Base-by-base conservation (phyloP, 768 basidiomycete genomes). In the Vararia minispora region DNA sequence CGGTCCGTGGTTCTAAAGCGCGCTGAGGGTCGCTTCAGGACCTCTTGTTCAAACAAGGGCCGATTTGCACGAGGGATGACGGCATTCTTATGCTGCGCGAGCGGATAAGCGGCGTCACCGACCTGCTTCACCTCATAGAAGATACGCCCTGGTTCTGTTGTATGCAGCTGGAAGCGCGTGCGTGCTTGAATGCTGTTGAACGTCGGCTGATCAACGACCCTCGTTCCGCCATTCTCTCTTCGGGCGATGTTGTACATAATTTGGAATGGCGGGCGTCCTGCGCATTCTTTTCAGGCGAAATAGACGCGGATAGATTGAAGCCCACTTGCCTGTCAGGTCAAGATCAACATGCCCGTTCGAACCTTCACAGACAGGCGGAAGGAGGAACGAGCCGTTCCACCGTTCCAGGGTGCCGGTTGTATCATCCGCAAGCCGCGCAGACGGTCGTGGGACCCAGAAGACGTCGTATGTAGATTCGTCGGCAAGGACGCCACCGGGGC, bases 201-300 rank as follows among this genome's bases (percentile, higher is more conserved):
- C 1, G 74, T 77, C 2, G 81, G 79, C 46, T 86, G 82, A 41
- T 79, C 83, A 22, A 84, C 61, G 33, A 88, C 66, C 44, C 66
- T 74, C 2, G 76, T 82, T 5, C 75, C 79, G 4, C 85, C 82
- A 13, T 64, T 62, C 7, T 79, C 81, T 37, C 64, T 69, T 53
- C 74, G 71, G 1, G 81, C 86, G 38, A 89, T 74, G 47, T 87
- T 84, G 58, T 92, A 95, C 71, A 74, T 80, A 45, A 94, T 78
- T 54, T 94, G 81, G 72, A 92, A 97, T 0, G 91, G 91, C n/a
- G 88, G 79, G 16, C 79, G 76, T 35, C 91, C 91, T 85, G 49
- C 20, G 2, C 11, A 18, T 28, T n/a, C n/a, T n/a, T n/a, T n/a
- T n/a, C n/a, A n/a, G n/a, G 33, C 23, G 11, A 16, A 18, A 41